A percentile compares a stretch with the other conserved stretches of the same genome.
These are phyloP conservation scores for Teunomyces lycoperdinae DNA, from an alignment of 805 yeast species.

Conservation along the genomic window DNA sequence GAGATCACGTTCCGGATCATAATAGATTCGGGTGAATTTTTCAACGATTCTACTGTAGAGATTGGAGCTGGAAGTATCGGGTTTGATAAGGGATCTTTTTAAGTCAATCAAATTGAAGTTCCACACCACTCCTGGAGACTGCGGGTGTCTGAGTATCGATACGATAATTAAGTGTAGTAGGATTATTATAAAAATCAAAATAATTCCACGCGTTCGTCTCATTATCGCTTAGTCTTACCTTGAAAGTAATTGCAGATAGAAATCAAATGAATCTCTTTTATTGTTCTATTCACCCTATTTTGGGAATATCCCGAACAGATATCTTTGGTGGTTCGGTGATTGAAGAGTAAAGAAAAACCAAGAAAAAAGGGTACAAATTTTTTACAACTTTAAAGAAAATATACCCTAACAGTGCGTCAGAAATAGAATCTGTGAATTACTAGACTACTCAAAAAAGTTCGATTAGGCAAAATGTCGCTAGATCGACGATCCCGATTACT, in stretches of 20 bases:
- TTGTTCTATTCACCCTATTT: neutral
- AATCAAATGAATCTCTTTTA: neutral
- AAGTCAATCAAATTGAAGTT: conserved; percentile 4
- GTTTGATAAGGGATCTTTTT: conserved; percentile 2
- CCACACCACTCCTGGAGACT: neutral
- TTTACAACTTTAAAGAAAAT: neutral
- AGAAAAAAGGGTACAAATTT: neutral
- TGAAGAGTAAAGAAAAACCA: neutral
- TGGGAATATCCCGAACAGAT: neutral
- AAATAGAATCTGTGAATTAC: neutral
- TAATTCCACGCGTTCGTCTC: conserved; percentile 7
- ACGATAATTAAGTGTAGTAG: conserved; percentile 9
- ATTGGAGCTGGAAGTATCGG: neutral
- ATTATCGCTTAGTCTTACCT: neutral
- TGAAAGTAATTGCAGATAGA: no score
- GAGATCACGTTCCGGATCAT: neutral
- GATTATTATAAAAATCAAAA: conserved; percentile 6
- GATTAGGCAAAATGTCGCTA: neutral
- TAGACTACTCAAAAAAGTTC: neutral
- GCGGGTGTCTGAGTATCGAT: conserved; percentile 5
- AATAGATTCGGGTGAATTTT: conserved; percentile 3
- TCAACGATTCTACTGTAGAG: conserved; percentile 4
- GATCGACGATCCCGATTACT: no score
- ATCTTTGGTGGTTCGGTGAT: neutral
- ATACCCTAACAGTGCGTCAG: no score